Percentiles rank a stretch among this genome's conserved stretches.
Conservation (phyloP, 108 stramenopile genomes). For the Discostella stelligeroides region DNA sequence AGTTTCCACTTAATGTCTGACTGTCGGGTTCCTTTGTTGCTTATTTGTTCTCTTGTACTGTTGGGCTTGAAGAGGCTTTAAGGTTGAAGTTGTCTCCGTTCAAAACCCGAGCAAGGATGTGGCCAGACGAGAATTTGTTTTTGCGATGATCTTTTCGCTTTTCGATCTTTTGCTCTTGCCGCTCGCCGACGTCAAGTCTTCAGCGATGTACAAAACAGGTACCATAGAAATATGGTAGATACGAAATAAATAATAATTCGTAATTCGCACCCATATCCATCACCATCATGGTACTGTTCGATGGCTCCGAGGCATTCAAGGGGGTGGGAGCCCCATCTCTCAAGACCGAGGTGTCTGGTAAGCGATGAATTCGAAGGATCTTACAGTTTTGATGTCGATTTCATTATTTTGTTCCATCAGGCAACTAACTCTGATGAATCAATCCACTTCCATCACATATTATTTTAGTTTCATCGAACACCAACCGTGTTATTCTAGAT, state of each 20-base stretch:
- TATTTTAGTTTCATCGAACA: constrained; percentile 41
- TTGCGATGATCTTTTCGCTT: background rate
- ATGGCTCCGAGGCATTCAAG: constrained; percentile 23
- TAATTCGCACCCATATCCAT: background rate
- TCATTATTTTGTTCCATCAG: background rate
- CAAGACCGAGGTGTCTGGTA: constrained; percentile 26
- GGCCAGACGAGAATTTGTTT: no score
- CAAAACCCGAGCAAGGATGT: no score
- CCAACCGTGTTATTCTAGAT: constrained; percentile 43
- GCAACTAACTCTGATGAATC: background rate
- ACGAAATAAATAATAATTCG: no score
- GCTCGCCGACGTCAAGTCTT: no score
- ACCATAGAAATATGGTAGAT: no score
- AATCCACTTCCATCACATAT: background rate
- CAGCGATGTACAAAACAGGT: no score
- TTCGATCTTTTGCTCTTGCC: no score
- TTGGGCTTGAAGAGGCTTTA: no score
- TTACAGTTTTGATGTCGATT: background rate
- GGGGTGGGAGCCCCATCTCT: constrained; percentile 25
- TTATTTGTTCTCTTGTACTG: no score
- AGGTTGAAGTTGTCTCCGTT: no score
- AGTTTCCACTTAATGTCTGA: no score
- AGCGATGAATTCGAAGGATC: background rate
- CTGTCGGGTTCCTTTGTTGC: no score
- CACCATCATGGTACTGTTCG: constrained; percentile 11